Evolutionary conservation across 2,329 filamentous ascomycete genomes (phyloP).

Genomic region (Claviceps arundinis): DNA sequence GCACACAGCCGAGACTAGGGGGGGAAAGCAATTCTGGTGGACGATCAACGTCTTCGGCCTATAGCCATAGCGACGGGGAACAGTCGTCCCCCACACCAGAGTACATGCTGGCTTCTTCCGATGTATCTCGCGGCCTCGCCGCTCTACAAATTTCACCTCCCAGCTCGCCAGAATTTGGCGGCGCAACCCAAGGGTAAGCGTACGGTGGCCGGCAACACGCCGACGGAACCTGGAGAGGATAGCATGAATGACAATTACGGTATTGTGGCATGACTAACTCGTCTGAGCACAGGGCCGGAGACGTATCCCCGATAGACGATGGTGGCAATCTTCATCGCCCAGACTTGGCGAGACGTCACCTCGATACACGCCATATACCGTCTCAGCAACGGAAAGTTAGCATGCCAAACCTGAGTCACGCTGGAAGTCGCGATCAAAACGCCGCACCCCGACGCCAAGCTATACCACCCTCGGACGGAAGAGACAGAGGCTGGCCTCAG

Average conservation of each 20-base stretch:
- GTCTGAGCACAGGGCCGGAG: slow-evolving; percentile 14
- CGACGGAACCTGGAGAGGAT: neutral
- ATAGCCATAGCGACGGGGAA: slow-evolving; percentile 20
- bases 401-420: neutral
- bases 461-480: neutral
- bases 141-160: slow-evolving; percentile 39
- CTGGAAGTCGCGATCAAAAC: neutral
- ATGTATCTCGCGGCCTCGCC: slow-evolving; percentile 23
- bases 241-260: neutral
- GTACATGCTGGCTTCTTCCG: slow-evolving; percentile 14
- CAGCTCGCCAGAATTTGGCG: slow-evolving; percentile 38
- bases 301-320: slow-evolving; percentile 43
- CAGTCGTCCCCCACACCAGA: slow-evolving; percentile 24
- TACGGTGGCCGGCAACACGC: neutral
- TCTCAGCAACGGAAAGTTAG: slow-evolving; percentile 5
- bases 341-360: slow-evolving; percentile 7
- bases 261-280: neutral
- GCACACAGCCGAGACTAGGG: slow-evolving; percentile 10
- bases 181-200: slow-evolving; percentile 28
- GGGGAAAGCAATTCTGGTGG: slow-evolving; percentile 18
- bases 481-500: slow-evolving; percentile 1
- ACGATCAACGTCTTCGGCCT: slow-evolving; percentile 46
- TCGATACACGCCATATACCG: slow-evolving; percentile 8
- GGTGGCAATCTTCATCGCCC: slow-evolving; percentile 20
- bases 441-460: neutral